Evolutionary conservation across 345 rosid species (phyloP), one percentile per base, ranked within the genome.

Genomic region (Hypericum perforatum): DNA sequence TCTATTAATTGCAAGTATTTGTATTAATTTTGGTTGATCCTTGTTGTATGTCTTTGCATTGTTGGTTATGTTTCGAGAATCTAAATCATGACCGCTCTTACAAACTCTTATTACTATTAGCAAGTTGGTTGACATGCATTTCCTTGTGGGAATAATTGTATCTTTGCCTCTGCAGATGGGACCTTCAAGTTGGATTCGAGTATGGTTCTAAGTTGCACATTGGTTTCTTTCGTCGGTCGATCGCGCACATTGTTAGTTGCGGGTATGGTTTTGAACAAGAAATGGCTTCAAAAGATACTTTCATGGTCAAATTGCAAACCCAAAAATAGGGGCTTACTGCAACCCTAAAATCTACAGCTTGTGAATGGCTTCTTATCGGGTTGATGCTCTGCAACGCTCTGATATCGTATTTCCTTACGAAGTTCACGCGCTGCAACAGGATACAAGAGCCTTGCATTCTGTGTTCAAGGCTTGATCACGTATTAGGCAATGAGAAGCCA

Each of bases 391-490:
- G 49, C 15, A 56, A 60, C 50, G 70, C 65, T 43, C 49, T 45
- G 29, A 42, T 66, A 13, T 60, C 70, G 4, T 66, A 58, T 43
- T 39, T 54, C 22, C 57, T 60, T 56, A 60, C 60, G 10, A 49
- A 43, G 55, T 66, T 54, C 43, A 60, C 70, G 0, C 29, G 56
- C 7, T 41, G 54, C 9, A 59, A 61, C 37, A 16, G 50, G 13
- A 16, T 66, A 45, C 64, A 60, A 43, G 54, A 42, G 16, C 70
- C 70, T 43, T 66, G 70, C 61, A 54, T 66, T 7, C 55, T 66
- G 39, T 66, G 70, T 49, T 66, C 70, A 11, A 54, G 64, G 64
- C 60, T 66, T 6, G 65, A 54, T 43, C 70, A 66, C 40, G 13
- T 54, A 12, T 22, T 66, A 41, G 64, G 61, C 12, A 4, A 49